These are phyloP conservation scores for Streptanthus diversifolius DNA, from an alignment of 345 rosid genomes.

Conservation along the genomic window DNA sequence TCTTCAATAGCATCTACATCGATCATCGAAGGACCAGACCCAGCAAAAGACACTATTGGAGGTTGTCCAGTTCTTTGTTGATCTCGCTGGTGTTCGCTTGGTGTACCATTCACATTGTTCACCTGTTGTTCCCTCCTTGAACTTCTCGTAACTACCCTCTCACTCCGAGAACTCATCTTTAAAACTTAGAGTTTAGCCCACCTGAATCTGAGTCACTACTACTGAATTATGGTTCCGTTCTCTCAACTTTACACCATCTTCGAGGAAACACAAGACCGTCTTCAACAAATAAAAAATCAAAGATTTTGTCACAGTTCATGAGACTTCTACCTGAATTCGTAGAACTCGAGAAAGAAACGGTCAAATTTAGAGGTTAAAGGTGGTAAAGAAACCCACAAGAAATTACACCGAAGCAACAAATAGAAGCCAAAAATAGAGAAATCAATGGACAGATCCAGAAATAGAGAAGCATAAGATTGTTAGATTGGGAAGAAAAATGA, in stretches of 20 bases:
- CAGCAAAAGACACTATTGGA: constrained; percentile 9
- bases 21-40: constrained; percentile 29
- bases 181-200: background rate
- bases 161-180: constrained; percentile 10
- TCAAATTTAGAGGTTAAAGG: background rate
- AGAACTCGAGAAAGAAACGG: background rate
- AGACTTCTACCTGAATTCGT: background rate
- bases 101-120: background rate
- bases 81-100: background rate
- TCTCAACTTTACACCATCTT: background rate
- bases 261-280: background rate
- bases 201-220: background rate
- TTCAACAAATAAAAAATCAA: background rate
- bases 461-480: background rate
- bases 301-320: background rate
- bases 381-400: constrained; percentile 1
- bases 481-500: background rate
- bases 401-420: background rate
- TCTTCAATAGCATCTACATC: constrained; percentile 66
- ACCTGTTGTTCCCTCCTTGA: constrained; percentile 6
- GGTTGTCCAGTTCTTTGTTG: constrained; percentile 24
- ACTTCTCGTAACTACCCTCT: background rate
- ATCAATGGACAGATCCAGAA: constrained; percentile 16
- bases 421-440: background rate
- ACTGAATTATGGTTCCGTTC: background rate